A percentile compares a stretch with the other conserved stretches of the same genome.
Conservation (phyloP, 2,329 filamentous ascomycete species). For the Pseudopyrenochaeta lycopersici region DNA sequence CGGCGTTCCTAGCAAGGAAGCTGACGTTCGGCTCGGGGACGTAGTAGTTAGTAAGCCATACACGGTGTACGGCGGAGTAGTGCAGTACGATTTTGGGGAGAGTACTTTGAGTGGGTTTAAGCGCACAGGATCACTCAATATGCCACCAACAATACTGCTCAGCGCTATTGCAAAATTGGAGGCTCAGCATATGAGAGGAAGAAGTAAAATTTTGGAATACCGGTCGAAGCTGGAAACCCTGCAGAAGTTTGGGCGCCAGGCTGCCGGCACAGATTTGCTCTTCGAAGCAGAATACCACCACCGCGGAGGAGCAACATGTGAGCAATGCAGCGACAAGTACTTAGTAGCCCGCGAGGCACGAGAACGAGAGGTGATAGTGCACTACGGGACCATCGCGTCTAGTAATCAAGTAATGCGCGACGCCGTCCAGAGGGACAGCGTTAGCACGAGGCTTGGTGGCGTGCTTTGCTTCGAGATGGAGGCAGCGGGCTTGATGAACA, state of each 20-base stretch:
- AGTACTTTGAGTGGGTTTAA: conserved; percentile 15
- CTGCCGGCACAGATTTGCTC: conserved; percentile 16
- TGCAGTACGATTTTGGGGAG: conserved; percentile 24
- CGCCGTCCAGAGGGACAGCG: conserved; percentile 46
- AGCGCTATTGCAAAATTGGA: conserved; percentile 8
- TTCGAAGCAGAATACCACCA: conserved; percentile 25
- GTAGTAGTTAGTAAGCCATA: conserved; percentile 9
- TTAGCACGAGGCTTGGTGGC: conserved; percentile 29
- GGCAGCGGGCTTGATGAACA: conserved; percentile 35
- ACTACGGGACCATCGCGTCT: conserved; percentile 53
- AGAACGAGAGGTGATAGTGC: conserved; percentile 37
- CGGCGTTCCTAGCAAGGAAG: conserved; percentile 16
- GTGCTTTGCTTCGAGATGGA: conserved; percentile 25
- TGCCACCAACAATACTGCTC: conserved; percentile 10
- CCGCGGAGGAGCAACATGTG: conserved; percentile 10
- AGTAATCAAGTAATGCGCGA: conserved; percentile 55
- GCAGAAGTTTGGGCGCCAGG: conserved; percentile 10
- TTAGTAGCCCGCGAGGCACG: conserved; percentile 6
- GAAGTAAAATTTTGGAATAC: conserved; percentile 6
- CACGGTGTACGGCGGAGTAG: conserved; percentile 11
- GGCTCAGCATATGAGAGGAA: conserved; percentile 6
- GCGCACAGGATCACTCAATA: conserved; percentile 13
- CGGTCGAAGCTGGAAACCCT: conserved; percentile 9
- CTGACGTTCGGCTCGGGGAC: conserved; percentile 10
- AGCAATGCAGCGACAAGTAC: conserved; percentile 13